Evolutionary conservation across 2,329 filamentous ascomycete genomes (phyloP).

Genomic region (Microascus cirrosus): DNA sequence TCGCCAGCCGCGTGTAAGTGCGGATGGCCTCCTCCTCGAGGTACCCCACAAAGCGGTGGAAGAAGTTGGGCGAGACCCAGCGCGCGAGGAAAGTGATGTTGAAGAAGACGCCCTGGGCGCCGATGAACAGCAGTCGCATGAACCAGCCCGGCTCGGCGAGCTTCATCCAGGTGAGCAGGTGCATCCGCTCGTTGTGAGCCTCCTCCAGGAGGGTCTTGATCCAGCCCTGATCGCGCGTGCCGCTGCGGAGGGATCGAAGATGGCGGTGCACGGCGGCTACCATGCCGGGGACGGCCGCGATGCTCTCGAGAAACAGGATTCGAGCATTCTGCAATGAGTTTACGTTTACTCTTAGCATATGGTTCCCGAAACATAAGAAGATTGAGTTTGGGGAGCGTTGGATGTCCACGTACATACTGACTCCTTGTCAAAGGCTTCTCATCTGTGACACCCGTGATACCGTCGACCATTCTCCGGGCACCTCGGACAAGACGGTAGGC

Average conservation of each 20-base stretch:
- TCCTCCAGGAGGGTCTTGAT: conserved; percentile 88
- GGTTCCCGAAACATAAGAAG: no score
- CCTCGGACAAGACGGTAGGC: conserved; percentile 69
- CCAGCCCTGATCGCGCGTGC: conserved; percentile 93
- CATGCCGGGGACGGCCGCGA: conserved; percentile 94
- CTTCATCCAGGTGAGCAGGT: conserved; percentile 85
- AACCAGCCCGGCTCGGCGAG: conserved; percentile 66
- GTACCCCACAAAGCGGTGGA: conserved; percentile 93
- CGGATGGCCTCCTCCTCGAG: conserved; percentile 95
- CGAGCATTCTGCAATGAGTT: conserved; percentile 46
- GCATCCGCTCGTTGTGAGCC: conserved; percentile 90
- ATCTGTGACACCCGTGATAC: conserved; percentile 56
- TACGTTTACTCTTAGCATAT: background rate
- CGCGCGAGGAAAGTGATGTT: conserved; percentile 87
- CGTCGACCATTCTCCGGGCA: conserved; percentile 70
- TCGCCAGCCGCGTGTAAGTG: conserved; percentile 83
- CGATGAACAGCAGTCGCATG: conserved; percentile 86
- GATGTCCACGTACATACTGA: conserved; percentile 54
- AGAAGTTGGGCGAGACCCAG: conserved; percentile 74
- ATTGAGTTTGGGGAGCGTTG: background rate
- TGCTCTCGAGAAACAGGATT: conserved; percentile 88
- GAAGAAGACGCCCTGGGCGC: conserved; percentile 92
- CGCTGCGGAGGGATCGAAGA: conserved; percentile 67
- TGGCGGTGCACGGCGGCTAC: conserved; percentile 91
- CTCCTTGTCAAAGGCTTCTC: conserved; percentile 61